phyloP scores from a whole-genome alignment of 1,284 basidiomycete genomes.

The Vanrija humicola region DNA sequence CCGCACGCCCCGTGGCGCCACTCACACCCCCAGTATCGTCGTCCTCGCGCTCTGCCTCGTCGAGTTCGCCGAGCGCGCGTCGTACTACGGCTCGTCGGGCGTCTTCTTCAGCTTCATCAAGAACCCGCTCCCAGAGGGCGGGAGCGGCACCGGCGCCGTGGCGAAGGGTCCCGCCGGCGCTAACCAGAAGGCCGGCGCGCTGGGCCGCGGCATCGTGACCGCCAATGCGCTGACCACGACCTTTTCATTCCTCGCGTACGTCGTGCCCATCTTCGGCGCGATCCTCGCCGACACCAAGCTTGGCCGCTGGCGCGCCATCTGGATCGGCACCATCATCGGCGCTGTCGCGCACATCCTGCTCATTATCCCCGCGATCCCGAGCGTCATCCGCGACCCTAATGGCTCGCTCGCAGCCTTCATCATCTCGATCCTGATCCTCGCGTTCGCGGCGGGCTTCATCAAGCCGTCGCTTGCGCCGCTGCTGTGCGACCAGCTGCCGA shows the following conservation, averaged over 20 bases:
- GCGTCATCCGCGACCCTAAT: slow-evolving; percentile 30
- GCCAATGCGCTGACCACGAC: slow-evolving; percentile 26
- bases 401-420: slow-evolving; percentile 39
- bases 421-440: slow-evolving; percentile 43
- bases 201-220: slow-evolving; percentile 26
- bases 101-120: slow-evolving; percentile 26
- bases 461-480: slow-evolving; percentile 46
- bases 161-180: slow-evolving; percentile 60
- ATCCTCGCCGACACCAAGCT: slow-evolving; percentile 52
- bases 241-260: slow-evolving; percentile 36
- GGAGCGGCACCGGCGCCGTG: slow-evolving; percentile 67
- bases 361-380: slow-evolving; percentile 41
- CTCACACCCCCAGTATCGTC: neutral
- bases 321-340: slow-evolving; percentile 46
- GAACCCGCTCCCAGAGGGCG: slow-evolving; percentile 55
- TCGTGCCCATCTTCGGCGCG: slow-evolving; percentile 39
- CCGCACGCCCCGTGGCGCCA: neutral
- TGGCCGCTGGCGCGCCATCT: slow-evolving; percentile 64
- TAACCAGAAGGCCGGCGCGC: slow-evolving; percentile 57
- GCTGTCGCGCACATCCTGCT: slow-evolving; percentile 38
- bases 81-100: slow-evolving; percentile 9
- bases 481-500: slow-evolving; percentile 46
- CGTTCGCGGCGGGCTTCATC: slow-evolving; percentile 47
- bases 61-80: slow-evolving; percentile 42
- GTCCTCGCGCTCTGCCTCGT: slow-evolving; percentile 42